These are phyloP conservation scores for Venturia oleaginea DNA, from an alignment of 2,329 filamentous ascomycete species.

Conservation along the genomic window DNA sequence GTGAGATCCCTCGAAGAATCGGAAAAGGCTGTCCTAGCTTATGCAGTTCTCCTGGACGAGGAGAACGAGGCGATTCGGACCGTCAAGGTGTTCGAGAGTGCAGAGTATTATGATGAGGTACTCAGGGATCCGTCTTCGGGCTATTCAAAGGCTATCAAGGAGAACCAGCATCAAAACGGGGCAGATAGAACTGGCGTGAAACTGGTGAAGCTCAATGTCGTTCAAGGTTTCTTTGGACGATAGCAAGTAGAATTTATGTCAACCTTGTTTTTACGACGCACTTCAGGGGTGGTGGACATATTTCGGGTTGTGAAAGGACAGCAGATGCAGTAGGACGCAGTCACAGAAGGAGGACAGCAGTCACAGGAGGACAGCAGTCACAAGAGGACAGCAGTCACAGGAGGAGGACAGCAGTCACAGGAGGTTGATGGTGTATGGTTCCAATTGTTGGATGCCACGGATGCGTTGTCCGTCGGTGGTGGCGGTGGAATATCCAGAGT, in stretches of 20 bases:
- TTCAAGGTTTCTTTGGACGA: constrained; percentile 8
- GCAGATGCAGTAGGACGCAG: background rate
- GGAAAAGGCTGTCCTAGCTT: background rate
- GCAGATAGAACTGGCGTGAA: constrained; percentile 5
- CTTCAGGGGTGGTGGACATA: too few relatives aligned
- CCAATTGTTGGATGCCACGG: background rate
- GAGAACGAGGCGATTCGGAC: background rate
- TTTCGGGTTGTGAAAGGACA: background rate
- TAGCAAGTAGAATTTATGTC: background rate
- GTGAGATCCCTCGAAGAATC: background rate
- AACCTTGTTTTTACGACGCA: too few relatives aligned
- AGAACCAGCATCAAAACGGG: background rate
- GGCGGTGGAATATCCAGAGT: too few relatives aligned
- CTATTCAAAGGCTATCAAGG: constrained; percentile 3
- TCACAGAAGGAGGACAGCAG: too few relatives aligned
- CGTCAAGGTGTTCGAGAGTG: constrained; percentile 6
- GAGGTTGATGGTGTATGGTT: background rate
- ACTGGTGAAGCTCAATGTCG: constrained; percentile 7
- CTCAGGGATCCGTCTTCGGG: background rate
- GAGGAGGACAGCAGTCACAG: background rate
- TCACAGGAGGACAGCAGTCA: background rate
- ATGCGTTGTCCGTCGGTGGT: too few relatives aligned
- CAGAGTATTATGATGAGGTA: background rate
- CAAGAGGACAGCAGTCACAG: too few relatives aligned
- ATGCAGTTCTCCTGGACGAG: background rate